Percentiles rank a stretch among this genome's conserved stretches.
phyloP scores from a whole-genome alignment of 2,329 filamentous ascomycete genomes.

The Beauveria pseudobassiana region DNA sequence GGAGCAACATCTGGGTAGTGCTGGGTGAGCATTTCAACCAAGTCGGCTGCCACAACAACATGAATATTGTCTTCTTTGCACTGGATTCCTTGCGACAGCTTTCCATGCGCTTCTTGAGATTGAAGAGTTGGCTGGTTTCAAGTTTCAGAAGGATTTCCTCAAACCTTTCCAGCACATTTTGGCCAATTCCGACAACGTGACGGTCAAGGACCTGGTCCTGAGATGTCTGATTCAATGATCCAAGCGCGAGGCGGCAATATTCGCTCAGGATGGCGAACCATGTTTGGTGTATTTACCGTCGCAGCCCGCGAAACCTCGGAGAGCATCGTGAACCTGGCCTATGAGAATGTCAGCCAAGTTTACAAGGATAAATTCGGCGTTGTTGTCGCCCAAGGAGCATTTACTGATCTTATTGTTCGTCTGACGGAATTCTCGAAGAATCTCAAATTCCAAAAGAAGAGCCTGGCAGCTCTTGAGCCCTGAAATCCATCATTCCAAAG shows the following conservation, averaged over 20 bases:
- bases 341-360: conserved; percentile 91
- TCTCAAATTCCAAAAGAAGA: conserved; percentile 97
- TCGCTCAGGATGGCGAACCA: conserved; percentile 94
- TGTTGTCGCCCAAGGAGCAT: conserved; percentile 92
- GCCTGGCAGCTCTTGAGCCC: conserved; percentile 84
- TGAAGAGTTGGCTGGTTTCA: conserved; percentile 95
- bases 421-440: conserved; percentile 99
- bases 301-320: conserved; percentile 91
- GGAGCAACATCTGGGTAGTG: conserved; percentile 95
- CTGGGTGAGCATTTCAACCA: conserved; percentile 98
- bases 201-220: conserved; percentile 95
- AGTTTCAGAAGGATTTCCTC: conserved; percentile 98
- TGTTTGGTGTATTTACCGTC: conserved; percentile 98
- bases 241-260: conserved; percentile 96
- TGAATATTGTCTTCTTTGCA: conserved; percentile 94
- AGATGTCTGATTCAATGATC: conserved; percentile 98
- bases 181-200: conserved; percentile 81
- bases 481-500: conserved; percentile 87
- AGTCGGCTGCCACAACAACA: conserved; percentile 94
- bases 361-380: conserved; percentile 94
- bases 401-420: conserved; percentile 92
- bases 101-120: conserved; percentile 98
- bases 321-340: conserved; percentile 91
- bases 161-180: conserved; percentile 98
- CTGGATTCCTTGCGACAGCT: conserved; percentile 91